Evolutionary conservation across 345 rosid species (phyloP).

Genomic region (Aethionema arabicum): DNA sequence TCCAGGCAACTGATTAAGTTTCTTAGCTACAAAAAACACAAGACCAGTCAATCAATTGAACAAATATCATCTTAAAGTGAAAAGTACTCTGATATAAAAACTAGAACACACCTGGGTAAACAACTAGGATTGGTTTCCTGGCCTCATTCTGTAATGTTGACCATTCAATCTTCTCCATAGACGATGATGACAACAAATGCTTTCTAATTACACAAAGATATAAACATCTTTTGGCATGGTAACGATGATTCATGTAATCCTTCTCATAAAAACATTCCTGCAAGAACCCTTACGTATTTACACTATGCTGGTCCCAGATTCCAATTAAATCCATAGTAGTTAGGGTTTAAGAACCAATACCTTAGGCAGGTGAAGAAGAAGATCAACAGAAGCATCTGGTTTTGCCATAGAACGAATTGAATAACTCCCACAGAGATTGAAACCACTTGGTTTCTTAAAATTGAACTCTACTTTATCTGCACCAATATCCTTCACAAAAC

Average conservation of each 20-base stretch:
- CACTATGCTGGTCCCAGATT: not conserved
- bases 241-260: conserved; percentile 67
- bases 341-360: conserved; percentile 18
- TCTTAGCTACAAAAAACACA: conserved; percentile 35
- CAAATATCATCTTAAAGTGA: not conserved
- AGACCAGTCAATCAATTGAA: no score
- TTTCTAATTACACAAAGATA: conserved; percentile 67
- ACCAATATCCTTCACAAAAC: conserved; percentile 59
- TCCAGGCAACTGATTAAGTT: conserved; percentile 46
- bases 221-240: conserved; percentile 70
- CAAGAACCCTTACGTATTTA: not conserved
- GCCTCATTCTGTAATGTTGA: conserved; percentile 68
- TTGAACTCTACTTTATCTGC: conserved; percentile 68
- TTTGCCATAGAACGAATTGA: conserved; percentile 52
- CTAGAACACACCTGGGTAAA: conserved; percentile 57
- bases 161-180: conserved; percentile 60
- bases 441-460: conserved; percentile 54
- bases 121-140: conserved; percentile 60
- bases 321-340: not conserved
- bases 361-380: conserved; percentile 63
- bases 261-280: conserved; percentile 77
- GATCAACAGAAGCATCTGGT: conserved; percentile 55
- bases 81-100: not conserved
- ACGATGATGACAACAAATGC: conserved; percentile 41
- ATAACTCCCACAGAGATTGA: conserved; percentile 68